phyloP scores from a whole-genome alignment of 2,329 filamentous ascomycete genomes.

The Fusarium hostae region DNA sequence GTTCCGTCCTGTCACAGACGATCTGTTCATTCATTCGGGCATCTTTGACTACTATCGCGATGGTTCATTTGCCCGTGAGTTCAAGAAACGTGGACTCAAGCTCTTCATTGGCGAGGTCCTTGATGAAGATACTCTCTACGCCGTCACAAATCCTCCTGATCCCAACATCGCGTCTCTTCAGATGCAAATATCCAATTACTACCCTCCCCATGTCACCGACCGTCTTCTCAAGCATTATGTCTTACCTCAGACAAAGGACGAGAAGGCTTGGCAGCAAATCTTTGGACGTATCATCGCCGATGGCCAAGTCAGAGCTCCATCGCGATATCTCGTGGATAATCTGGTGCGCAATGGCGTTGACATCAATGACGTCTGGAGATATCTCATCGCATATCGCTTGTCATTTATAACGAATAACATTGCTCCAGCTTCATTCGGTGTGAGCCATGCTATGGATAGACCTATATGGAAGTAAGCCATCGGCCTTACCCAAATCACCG shows the following conservation, averaged over 20 bases:
- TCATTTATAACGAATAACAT: not conserved
- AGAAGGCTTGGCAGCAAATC: constrained; percentile 1
- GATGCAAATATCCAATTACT: constrained; percentile 8
- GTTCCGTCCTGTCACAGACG: not conserved
- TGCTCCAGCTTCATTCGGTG: constrained; percentile 6
- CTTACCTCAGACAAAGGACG: not conserved
- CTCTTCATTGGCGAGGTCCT: constrained; percentile 2
- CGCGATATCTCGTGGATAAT: constrained; percentile 8
- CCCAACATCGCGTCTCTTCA: not conserved
- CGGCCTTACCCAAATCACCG: accelerated
- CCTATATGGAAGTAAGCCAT: constrained; percentile 17
- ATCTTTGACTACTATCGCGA: constrained; percentile 16
- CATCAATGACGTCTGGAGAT: constrained; percentile 7
- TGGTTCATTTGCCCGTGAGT: not conserved
- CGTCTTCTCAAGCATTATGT: constrained; percentile 7
- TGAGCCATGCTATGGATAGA: constrained; percentile 17
- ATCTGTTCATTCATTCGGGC: not conserved
- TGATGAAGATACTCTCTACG: constrained; percentile 13
- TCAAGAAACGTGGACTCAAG: not conserved
- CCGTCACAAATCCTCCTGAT: constrained; percentile 6
- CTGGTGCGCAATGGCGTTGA: constrained; percentile 2
- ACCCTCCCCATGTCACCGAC: not conserved
- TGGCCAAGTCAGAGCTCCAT: constrained; percentile 13
- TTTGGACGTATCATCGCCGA: constrained; percentile 7
- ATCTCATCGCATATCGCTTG: constrained; percentile 4